Conservation (phyloP, 306 rosid species). For the Vicia villosa region DNA sequence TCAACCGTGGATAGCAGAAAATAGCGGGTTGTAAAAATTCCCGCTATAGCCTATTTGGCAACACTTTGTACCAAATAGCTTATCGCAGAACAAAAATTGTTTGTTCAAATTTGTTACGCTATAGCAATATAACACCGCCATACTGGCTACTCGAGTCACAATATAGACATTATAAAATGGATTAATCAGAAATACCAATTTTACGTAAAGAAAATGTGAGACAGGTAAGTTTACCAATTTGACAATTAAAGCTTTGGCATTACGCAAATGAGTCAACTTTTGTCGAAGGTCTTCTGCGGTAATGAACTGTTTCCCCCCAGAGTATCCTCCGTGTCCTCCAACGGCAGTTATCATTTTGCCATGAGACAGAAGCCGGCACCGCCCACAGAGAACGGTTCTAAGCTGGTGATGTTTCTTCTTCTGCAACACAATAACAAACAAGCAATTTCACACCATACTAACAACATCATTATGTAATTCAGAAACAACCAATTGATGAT, state of each 20-base stretch:
- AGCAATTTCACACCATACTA: neutral
- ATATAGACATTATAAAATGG: neutral
- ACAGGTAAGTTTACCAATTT: conserved; percentile 61
- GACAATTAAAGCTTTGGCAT: conserved; percentile 73
- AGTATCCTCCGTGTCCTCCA: conserved; percentile 95
- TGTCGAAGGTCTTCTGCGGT: conserved; percentile 85
- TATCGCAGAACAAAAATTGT: no score
- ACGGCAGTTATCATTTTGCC: conserved; percentile 96
- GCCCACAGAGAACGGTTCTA: conserved; percentile 70
- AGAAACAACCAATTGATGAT: neutral
- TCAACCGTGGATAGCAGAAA: no score
- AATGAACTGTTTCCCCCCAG: conserved; percentile 79
- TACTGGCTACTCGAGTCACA: no score
- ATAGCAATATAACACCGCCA: no score
- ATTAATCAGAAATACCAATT: neutral
- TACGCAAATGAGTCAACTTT: conserved; percentile 75
- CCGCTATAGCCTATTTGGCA: no score
- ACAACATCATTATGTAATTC: neutral
- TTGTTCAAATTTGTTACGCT: no score
- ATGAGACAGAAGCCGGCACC: conserved; percentile 84
- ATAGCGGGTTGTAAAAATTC: no score
- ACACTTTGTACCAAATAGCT: no score
- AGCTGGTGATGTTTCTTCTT: conserved; percentile 96
- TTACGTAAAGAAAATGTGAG: conserved; percentile 9
- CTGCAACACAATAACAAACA: conserved; percentile 47